These are phyloP conservation scores for Pythium chondricola DNA, from an alignment of 352 stramenopile genomes.

Conservation along the genomic window DNA sequence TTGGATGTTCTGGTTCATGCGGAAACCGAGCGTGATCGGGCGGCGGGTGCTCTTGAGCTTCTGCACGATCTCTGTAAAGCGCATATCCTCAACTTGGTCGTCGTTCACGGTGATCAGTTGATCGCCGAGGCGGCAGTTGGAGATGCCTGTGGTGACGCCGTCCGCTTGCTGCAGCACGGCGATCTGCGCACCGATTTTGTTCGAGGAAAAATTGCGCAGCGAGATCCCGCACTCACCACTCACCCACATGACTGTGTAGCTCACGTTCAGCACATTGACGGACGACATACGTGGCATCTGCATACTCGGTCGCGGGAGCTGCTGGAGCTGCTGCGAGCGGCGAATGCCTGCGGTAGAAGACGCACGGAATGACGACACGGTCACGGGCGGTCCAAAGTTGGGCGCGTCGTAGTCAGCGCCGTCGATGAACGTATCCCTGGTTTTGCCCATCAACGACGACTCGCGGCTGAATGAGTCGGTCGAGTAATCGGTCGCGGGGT, in stretches of 20 bases:
- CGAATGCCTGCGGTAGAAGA: constrained; percentile 1
- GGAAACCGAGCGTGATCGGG: constrained; percentile 67
- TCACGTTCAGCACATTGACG: constrained; percentile 11
- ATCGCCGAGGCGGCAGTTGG: constrained; percentile 68
- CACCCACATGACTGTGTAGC: constrained; percentile 78
- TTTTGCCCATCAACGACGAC: neutral
- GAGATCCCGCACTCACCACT: constrained; percentile 82
- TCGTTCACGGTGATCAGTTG: constrained; percentile 73
- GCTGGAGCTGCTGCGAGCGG: constrained; percentile 6
- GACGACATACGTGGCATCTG: constrained; percentile 7
- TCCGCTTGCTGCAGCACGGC: constrained; percentile 73
- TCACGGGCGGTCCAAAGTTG: constrained; percentile 2
- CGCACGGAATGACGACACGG: constrained; percentile 3
- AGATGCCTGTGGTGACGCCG: constrained; percentile 70
- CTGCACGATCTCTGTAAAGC: constrained; percentile 69
- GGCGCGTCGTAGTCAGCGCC: neutral
- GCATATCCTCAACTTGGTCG: constrained; percentile 45
- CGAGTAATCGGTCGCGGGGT: too few relatives aligned
- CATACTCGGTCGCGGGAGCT: constrained; percentile 10
- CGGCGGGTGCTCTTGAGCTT: constrained; percentile 67
- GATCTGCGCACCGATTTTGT: constrained; percentile 75
- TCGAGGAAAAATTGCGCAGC: constrained; percentile 70
- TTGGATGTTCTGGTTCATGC: constrained; percentile 54
- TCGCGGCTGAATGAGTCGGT: neutral
- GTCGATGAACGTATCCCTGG: neutral